Evolutionary conservation across 345 rosid species (phyloP).

Genomic region (Dovyalis caffra): DNA sequence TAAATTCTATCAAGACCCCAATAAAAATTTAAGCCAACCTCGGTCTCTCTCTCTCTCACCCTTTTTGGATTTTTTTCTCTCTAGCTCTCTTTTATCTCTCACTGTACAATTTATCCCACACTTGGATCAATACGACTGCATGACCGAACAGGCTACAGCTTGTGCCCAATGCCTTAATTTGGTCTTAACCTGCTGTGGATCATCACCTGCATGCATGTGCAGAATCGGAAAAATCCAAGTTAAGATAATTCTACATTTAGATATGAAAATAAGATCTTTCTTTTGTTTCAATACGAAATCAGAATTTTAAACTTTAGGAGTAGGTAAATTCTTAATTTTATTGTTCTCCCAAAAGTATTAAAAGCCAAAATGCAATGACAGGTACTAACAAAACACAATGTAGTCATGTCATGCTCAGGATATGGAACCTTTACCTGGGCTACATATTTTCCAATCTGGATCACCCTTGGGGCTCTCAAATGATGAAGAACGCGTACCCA

Average conservation of each 20-base stretch:
- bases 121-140: slow-evolving; percentile 28
- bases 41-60: not conserved
- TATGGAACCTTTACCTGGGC: slow-evolving; percentile 48
- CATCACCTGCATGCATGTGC: slow-evolving; percentile 55
- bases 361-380: no score
- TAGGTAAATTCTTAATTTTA: not conserved
- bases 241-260: not conserved
- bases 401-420: not conserved
- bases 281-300: not conserved
- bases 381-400: not conserved
- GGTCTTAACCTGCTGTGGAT: slow-evolving; percentile 72
- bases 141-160: slow-evolving; percentile 88
- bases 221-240: not conserved
- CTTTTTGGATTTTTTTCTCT: not conserved
- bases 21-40: not conserved
- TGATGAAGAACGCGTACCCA: slow-evolving; percentile 57
- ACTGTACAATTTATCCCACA: slow-evolving; percentile 16
- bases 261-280: not conserved
- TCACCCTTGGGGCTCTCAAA: slow-evolving; percentile 65
- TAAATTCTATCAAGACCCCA: not conserved
- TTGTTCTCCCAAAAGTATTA: no score
- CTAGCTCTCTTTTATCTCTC: not conserved
- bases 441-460: slow-evolving; percentile 68
- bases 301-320: not conserved
- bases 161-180: slow-evolving; percentile 96